A percentile compares a stretch with the other conserved stretches of the same genome.
phyloP scores from a whole-genome alignment of 2,329 filamentous ascomycete genomes.

The Cercospora sp. region DNA sequence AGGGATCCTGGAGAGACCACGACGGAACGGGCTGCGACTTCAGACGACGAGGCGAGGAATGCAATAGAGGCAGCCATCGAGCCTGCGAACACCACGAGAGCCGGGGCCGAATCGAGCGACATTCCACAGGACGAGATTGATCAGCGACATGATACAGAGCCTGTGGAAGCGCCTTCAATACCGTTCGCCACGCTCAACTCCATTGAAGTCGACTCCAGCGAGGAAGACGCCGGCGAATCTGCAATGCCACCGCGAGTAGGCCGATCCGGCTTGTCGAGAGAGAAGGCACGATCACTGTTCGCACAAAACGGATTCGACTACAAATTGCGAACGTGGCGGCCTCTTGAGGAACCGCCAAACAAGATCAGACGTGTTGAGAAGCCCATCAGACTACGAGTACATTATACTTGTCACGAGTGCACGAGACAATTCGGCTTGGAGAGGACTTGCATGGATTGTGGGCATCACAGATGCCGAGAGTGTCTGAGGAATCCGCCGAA shows the following conservation, averaged over 20 bases:
- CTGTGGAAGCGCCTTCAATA: constrained; percentile 4
- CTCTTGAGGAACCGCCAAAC: constrained; percentile 25
- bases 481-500: constrained; percentile 74
- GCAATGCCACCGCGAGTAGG: constrained; percentile 24
- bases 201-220: constrained; percentile 25
- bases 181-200: constrained; percentile 15
- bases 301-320: constrained; percentile 46
- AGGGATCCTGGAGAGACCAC: background rate
- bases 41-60: constrained; percentile 13
- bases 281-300: constrained; percentile 43
- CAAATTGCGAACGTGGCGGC: constrained; percentile 18
- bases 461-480: constrained; percentile 76
- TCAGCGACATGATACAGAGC: background rate
- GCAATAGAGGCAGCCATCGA: background rate
- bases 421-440: constrained; percentile 69
- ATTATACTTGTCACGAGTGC: constrained; percentile 79
- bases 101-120: constrained; percentile 7
- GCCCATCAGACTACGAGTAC: constrained; percentile 74
- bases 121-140: background rate
- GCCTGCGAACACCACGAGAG: constrained; percentile 1
- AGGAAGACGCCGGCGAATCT: constrained; percentile 27
- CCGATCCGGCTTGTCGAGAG: constrained; percentile 23
- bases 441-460: constrained; percentile 73
- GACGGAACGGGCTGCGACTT: background rate
- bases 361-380: constrained; percentile 48